Percentiles rank a stretch among this genome's conserved stretches.
phyloP scores from a whole-genome alignment of 306 rosid genomes.

The Fragaria vesca region DNA sequence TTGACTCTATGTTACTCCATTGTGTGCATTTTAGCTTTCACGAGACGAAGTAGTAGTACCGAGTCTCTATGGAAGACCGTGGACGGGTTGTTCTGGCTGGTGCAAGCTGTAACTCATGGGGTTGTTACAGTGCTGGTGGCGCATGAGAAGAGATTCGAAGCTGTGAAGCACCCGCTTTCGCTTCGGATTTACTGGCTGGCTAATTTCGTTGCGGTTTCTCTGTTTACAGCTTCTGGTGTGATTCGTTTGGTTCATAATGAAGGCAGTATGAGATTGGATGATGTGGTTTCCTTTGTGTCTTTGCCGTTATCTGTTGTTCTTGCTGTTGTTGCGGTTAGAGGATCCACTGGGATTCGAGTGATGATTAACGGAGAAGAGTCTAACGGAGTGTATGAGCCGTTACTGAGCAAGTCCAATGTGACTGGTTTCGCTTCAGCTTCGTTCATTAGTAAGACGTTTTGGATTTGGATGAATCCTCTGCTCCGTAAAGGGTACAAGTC shows the following conservation, averaged over 20 bases:
- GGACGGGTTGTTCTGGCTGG: constrained; percentile 68
- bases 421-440: constrained; percentile 87
- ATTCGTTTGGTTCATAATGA: constrained; percentile 46
- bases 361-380: constrained; percentile 22
- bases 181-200: constrained; percentile 72
- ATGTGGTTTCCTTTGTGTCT: constrained; percentile 48
- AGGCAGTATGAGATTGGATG: constrained; percentile 54
- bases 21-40: constrained; percentile 44
- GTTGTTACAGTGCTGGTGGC: constrained; percentile 48
- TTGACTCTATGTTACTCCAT: constrained; percentile 45
- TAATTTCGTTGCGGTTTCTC: constrained; percentile 37
- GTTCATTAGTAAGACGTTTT: constrained; percentile 58
- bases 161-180: constrained; percentile 58
- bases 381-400: constrained; percentile 18
- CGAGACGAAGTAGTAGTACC: constrained; percentile 15
- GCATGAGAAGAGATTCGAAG: constrained; percentile 63
- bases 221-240: constrained; percentile 65
- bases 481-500: constrained; percentile 67
- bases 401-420: constrained; percentile 37
- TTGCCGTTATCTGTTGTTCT: constrained; percentile 60
- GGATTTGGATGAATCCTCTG: constrained; percentile 94
- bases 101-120: constrained; percentile 63
- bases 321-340: constrained; percentile 47
- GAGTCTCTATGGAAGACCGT: constrained; percentile 46
- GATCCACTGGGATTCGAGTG: constrained; percentile 57